Evolutionary conservation across 352 stramenopile species (phyloP).

Genomic region (Pythium guiyangense): DNA sequence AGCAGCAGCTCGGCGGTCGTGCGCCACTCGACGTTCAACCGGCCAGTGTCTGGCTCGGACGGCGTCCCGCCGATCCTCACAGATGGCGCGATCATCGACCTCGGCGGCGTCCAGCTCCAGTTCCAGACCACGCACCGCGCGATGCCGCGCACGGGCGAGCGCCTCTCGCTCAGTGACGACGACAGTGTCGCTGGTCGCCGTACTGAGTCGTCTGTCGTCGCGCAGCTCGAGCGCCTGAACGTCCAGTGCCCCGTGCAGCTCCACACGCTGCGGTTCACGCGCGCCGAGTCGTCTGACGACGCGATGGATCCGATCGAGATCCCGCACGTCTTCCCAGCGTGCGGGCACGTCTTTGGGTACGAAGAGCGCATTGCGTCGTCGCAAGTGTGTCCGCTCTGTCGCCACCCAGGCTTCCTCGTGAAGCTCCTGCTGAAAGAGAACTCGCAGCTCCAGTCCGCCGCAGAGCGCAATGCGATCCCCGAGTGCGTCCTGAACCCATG

Average conservation of each 20-base stretch:
- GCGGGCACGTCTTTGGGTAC: conserved; percentile 78
- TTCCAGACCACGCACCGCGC: conserved; percentile 44
- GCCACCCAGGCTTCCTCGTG: conserved; percentile 56
- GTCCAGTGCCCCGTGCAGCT: conserved; percentile 77
- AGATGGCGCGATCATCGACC: conserved; percentile 68
- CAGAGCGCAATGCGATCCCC: conserved; percentile 54
- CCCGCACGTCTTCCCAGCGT: conserved; percentile 70
- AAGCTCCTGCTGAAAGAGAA: conserved; percentile 73
- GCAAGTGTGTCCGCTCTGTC: conserved; percentile 63
- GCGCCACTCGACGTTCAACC: conserved; percentile 65
- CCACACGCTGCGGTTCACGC: conserved; percentile 58
- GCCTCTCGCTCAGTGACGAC: conserved; percentile 16
- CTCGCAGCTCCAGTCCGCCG: conserved; percentile 53
- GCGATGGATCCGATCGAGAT: conserved; percentile 48
- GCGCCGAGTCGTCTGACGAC: conserved; percentile 23
- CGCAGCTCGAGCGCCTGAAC: conserved; percentile 64
- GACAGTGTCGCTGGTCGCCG: not conserved
- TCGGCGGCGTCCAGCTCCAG: conserved; percentile 73
- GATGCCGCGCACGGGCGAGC: not conserved
- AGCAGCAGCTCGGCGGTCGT: conserved; percentile 14
- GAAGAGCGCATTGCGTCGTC: conserved; percentile 59
- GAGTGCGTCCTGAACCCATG: conserved; percentile 83
- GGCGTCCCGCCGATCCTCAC: conserved; percentile 43
- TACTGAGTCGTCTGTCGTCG: conserved; percentile 41
- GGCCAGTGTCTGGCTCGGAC: conserved; percentile 33